Conservation (phyloP, 208 protist genomes). For the Entamoeba nuttalli region DNA sequence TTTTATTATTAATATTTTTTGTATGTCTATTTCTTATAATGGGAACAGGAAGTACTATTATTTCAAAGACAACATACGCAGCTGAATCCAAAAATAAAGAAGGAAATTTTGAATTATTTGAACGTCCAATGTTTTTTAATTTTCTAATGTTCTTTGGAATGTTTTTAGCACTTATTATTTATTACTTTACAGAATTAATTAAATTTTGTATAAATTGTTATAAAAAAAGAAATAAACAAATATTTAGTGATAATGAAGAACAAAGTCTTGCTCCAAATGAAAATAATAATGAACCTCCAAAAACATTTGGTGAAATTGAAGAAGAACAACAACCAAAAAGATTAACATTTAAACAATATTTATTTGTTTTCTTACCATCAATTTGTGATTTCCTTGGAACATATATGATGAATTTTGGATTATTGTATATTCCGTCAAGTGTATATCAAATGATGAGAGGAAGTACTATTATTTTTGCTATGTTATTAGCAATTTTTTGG, state of each 20-base stretch:
- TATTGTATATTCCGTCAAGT: conserved; percentile 63
- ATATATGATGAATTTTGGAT: conserved; percentile 60
- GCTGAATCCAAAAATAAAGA: background rate
- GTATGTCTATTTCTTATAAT: background rate
- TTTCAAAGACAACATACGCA: background rate
- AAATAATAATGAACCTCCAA: background rate
- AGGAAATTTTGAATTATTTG: background rate
- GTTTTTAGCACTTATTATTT: background rate
- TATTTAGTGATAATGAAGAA: background rate
- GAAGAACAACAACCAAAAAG: background rate
- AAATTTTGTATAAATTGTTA: background rate
- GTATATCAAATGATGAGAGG: conserved; percentile 73
- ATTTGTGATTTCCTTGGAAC: conserved; percentile 56
- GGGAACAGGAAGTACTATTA: background rate
- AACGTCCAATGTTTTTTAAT: background rate
- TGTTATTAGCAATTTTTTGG: conserved; percentile 58
- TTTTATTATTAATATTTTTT: background rate
- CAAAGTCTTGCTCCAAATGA: background rate
- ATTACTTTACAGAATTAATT: background rate
- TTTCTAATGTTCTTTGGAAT: background rate
- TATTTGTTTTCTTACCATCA: conserved; percentile 12
- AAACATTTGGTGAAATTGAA: background rate
- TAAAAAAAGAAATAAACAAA: background rate
- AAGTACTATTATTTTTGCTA: conserved; percentile 61
- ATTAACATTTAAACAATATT: background rate